Evolutionary conservation across 164 flowering plant species (phyloP), one percentile per base, ranked within the genome.

Genomic region (Chloranthus sessilifolius): DNA sequence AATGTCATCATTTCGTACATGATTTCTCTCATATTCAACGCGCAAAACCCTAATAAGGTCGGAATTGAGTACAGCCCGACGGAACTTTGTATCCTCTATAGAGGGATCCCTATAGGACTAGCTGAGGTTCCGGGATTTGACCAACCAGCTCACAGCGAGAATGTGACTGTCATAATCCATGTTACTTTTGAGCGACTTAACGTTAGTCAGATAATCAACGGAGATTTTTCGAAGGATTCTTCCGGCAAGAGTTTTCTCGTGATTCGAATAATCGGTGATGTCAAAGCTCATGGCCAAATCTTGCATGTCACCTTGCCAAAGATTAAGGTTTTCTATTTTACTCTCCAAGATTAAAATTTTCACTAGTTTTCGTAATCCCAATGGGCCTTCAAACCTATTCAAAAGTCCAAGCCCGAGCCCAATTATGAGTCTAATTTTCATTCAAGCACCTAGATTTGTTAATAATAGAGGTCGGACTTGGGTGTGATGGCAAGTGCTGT

Each of bases 111-210:
- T 0, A 33, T 74, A 0, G 85, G 76, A 29, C 38, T 46, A n/a
- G 62, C 68, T 16, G 51, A 64, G 12, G 59, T 80, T 7, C 74
- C 76, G 0, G 30, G 43, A 3, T 76, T 80, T 35, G 55, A 62
- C 55, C 82, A 72, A 45, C 76, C 78, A n/a, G 50, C 80, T 29
- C 65, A 60, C 21, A 80, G 76, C 65, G 54, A 50, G 27, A 74
- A 76, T 45, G 63, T 72, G 29, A 62, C 51, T 45, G 62, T 80
- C 38, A 54, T 28, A 31, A 50, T 50, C 0, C 36, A 49, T 28
- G 55, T 68, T 7, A 30, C 64, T 26, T 48, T 76, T 26, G 47
- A 59, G 16, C 47, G 55, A 12, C 51, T 76, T 15, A 71, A 68
- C 36, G 40, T 72, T 5, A 64, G 20, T 41, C 51, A 55, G 34